phyloP scores from a whole-genome alignment of 345 rosid species.

The Rhodamnia argentea region DNA sequence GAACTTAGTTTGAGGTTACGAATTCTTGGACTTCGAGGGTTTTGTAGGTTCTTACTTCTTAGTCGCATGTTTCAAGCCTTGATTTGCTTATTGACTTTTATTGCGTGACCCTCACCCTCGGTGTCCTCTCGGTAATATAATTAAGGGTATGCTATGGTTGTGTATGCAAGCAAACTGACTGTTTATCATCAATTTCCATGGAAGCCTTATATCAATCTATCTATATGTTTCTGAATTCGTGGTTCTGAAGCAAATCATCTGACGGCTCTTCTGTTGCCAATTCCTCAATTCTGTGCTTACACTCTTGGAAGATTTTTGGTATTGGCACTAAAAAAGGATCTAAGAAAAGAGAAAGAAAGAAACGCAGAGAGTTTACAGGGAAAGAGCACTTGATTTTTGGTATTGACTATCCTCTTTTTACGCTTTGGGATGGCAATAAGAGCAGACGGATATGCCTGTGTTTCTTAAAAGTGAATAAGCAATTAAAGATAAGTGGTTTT shows the following conservation, averaged over 20 bases:
- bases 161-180: too few species aligned
- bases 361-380: neutral
- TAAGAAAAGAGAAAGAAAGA: neutral
- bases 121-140: too few species aligned
- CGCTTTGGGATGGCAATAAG: too few species aligned
- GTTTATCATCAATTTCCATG: neutral
- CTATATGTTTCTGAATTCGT: neutral
- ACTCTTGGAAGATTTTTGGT: neutral
- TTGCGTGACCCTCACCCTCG: too few species aligned
- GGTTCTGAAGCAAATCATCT: neutral
- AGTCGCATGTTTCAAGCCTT: too few species aligned
- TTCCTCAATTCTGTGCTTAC: neutral
- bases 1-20: too few species aligned
- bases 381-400: neutral
- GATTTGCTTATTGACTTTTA: too few species aligned
- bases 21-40: too few species aligned
- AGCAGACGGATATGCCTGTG: too few species aligned
- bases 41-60: too few species aligned
- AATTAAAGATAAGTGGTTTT: constrained; percentile 16
- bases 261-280: neutral
- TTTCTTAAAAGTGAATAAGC: neutral
- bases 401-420: too few species aligned
- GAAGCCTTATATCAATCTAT: neutral
- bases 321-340: neutral
- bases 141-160: constrained; percentile 22